Evolutionary conservation across 345 rosid genomes (phyloP).

Genomic region (Raphanus raphanistrum): DNA sequence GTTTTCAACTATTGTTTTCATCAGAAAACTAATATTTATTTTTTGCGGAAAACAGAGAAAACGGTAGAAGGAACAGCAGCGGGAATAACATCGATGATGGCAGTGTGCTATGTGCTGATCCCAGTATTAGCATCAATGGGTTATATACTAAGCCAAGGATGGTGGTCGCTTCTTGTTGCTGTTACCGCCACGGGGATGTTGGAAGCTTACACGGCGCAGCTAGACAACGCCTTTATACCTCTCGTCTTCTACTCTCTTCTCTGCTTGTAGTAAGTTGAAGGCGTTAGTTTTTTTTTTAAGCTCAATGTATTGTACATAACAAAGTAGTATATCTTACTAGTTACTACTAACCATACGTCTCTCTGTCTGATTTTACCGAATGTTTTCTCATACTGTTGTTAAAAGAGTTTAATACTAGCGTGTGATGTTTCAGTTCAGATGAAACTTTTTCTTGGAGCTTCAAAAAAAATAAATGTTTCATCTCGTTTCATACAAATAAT

Average conservation of each 20-base stretch:
- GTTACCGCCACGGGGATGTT: slow-evolving; percentile 69
- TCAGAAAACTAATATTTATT: not conserved
- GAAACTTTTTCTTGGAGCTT: not conserved
- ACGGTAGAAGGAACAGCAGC: slow-evolving; percentile 98
- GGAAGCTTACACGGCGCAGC: slow-evolving; percentile 95
- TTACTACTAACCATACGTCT: not conserved
- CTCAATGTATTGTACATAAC: slow-evolving; percentile 32
- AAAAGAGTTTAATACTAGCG: not conserved
- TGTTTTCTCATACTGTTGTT: not conserved
- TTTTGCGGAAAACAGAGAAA: slow-evolving; percentile 57
- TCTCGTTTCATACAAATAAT: not conserved
- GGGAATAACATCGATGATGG: slow-evolving; percentile 83
- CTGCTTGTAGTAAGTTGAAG: slow-evolving; percentile 45
- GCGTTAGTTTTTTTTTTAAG: not conserved
- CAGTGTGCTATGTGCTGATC: slow-evolving; percentile 72
- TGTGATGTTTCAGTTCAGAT: not conserved
- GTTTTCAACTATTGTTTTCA: slow-evolving; percentile 39
- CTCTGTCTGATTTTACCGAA: not conserved
- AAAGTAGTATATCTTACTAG: not conserved
- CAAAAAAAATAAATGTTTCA: not conserved
- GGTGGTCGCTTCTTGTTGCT: slow-evolving; percentile 78
- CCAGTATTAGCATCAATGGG: slow-evolving; percentile 88
- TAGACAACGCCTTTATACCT: slow-evolving; percentile 92
- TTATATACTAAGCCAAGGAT: slow-evolving; percentile 77
- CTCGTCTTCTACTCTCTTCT: slow-evolving; percentile 94